Evolutionary conservation across 805 yeast species (phyloP).

Genomic region (Wilhelminamyces savonicus): DNA sequence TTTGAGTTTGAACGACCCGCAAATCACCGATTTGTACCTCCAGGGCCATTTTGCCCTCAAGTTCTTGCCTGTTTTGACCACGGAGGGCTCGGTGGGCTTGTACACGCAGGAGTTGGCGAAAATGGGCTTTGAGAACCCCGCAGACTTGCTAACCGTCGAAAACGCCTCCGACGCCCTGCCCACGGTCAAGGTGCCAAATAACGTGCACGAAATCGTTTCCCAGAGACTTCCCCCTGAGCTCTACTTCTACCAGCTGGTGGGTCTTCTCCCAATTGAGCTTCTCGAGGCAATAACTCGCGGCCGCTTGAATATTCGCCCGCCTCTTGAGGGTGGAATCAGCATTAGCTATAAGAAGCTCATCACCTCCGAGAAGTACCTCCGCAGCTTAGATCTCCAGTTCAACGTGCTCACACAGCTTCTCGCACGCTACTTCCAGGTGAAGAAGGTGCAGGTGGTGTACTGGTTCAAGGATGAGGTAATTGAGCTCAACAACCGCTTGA

Average conservation of each 20-base stretch:
- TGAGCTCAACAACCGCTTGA: slow-evolving; percentile 45
- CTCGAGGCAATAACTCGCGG: slow-evolving; percentile 67
- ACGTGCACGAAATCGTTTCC: slow-evolving; percentile 75
- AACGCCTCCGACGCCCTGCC: slow-evolving; percentile 1
- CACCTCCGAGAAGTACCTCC: slow-evolving; percentile 36
- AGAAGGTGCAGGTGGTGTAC: slow-evolving; percentile 47
- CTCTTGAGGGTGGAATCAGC: slow-evolving; percentile 57
- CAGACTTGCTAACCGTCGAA: slow-evolving; percentile 9
- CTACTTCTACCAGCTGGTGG: slow-evolving; percentile 74
- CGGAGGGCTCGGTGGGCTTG: slow-evolving; percentile 64
- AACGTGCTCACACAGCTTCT: slow-evolving; percentile 65
- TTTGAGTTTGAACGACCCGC: slow-evolving; percentile 40
- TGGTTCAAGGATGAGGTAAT: slow-evolving; percentile 46
- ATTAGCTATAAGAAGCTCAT: slow-evolving; percentile 54
- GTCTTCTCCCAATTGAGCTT: slow-evolving; percentile 58
- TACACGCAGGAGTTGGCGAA: slow-evolving; percentile 36
- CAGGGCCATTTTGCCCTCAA: slow-evolving; percentile 65
- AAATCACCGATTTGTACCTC: slow-evolving; percentile 46
- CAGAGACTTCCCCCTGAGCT: slow-evolving; percentile 83
- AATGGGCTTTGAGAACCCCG: slow-evolving; percentile 17
- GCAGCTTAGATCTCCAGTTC: slow-evolving; percentile 54
- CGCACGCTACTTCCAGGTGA: slow-evolving; percentile 80
- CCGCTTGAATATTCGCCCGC: slow-evolving; percentile 52
- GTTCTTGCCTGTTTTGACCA: slow-evolving; percentile 67
- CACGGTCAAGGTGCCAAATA: slow-evolving; percentile 54